A percentile compares a stretch with the other conserved stretches of the same genome.
Evolutionary conservation across 2,329 filamentous ascomycete species (phyloP).

Genomic region (Ploettnerulaceae sp.): DNA sequence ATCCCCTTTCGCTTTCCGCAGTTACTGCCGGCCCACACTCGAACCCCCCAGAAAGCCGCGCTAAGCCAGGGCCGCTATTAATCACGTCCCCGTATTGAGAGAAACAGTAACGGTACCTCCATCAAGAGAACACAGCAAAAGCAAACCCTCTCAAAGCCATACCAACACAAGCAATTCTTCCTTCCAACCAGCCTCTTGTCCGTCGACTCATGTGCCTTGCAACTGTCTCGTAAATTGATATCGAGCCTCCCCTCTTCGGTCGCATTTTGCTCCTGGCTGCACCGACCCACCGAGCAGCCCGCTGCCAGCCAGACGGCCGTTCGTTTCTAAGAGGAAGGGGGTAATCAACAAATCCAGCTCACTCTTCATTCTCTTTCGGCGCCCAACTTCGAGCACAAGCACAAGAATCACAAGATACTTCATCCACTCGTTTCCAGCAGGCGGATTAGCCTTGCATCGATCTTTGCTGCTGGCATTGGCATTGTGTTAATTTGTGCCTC

Average conservation of each 20-base stretch:
- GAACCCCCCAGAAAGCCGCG: slow-evolving; percentile 7
- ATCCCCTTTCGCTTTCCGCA: too few relatives aligned
- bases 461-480: slow-evolving; percentile 2
- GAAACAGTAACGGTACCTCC: too few relatives aligned
- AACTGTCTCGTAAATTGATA: background rate
- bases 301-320: slow-evolving; percentile 13
- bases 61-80: slow-evolving; percentile 7
- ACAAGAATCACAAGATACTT: background rate
- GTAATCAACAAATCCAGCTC: slow-evolving; percentile 1
- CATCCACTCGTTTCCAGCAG: slow-evolving; percentile 3
- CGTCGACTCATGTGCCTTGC: background rate
- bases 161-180: background rate
- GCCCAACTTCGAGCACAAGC: background rate
- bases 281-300: slow-evolving; percentile 6
- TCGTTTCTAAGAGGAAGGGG: slow-evolving; percentile 24
- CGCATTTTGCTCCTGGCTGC: slow-evolving; percentile 7
- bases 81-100: slow-evolving; percentile 13
- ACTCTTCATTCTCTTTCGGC: background rate
- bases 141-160: background rate
- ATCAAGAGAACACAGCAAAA: slow-evolving; percentile 18
- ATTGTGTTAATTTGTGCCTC: slow-evolving; percentile 10
- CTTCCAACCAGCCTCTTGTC: background rate
- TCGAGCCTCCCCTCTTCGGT: slow-evolving; percentile 2
- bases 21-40: slow-evolving; percentile 7
- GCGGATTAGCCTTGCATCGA: background rate